Evolutionary conservation across 2,329 filamentous ascomycete species (phyloP), one percentile per base, ranked within the genome.

Genomic region (Magnaporthiopsis incrustans): DNA sequence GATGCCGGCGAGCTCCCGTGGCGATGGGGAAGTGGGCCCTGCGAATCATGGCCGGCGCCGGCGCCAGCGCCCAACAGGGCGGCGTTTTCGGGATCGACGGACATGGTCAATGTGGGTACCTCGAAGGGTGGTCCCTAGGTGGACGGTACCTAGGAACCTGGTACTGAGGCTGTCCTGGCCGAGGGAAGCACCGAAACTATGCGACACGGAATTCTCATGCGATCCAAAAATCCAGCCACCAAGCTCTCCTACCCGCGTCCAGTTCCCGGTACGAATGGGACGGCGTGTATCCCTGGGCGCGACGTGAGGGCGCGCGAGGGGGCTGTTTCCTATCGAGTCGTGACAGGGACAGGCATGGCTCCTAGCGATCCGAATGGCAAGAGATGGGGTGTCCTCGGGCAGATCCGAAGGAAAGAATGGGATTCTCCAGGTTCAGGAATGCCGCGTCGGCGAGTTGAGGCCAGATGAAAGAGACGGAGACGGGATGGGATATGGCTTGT

Each of bases 1-100:
- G 67, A 65, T 58, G 63, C 64, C 4, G 44, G 44, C 22, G 44
- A n/a, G 44, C 22, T 25, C 2, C 10, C 7, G 6, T 25, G 44
- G 18, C 44, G 15, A 22, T 15, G 15, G 18, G 38, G 2, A 22
- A 50, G 38, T 5, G 22, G 18, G 38, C 15, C 38, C 8, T 22
- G 38, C 38, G 10, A 15, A 18, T 6, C 44, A 53, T n/a, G 22
- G 33, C 66, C 70, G 33, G 66, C 68, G 18, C 59, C 58, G 64
- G 68, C 67, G 66, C 70, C 70, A 50, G 71, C 67, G 65, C 73
- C 70, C 65, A 83, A 70, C 63, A 83, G 69, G 1, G 26, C 12
- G 57, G 57, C n/a, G 22, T 8, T n/a, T 7, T 53, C 44, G 44
- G 22, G 7, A 22, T 53, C 44, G 44, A 6, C 22, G 18, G 44